Evolutionary conservation across 2,329 filamentous ascomycete genomes (phyloP).

Genomic region (Capronia americana): DNA sequence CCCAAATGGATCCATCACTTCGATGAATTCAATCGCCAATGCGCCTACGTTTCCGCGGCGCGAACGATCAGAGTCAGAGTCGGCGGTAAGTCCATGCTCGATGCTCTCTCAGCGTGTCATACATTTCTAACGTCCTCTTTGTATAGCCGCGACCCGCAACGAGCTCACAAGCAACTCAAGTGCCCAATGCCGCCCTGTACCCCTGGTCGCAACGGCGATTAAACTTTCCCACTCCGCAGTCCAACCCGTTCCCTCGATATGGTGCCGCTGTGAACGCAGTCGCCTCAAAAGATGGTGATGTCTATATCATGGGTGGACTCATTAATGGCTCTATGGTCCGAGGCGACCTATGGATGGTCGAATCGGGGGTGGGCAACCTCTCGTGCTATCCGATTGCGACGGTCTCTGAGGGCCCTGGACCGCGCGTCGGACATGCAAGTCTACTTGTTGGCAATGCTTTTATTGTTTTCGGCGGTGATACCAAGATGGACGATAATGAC

Average conservation of each 20-base stretch:
- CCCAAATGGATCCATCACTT: constrained; percentile 35
- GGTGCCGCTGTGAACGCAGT: constrained; percentile 92
- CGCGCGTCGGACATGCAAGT: constrained; percentile 91
- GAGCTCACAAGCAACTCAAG: constrained; percentile 52
- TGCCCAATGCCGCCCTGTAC: constrained; percentile 81
- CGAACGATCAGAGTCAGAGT: constrained; percentile 62
- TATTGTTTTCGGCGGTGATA: constrained; percentile 98
- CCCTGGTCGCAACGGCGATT: constrained; percentile 93
- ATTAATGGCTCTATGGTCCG: constrained; percentile 96
- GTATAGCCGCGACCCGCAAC: constrained; percentile 32
- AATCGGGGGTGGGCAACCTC: constrained; percentile 80
- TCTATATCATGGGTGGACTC: constrained; percentile 96
- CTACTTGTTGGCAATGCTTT: constrained; percentile 97
- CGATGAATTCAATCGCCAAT: constrained; percentile 32
- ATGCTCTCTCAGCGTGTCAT: neutral
- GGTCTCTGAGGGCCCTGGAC: constrained; percentile 90
- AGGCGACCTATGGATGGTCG: constrained; percentile 97
- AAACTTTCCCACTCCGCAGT: constrained; percentile 80
- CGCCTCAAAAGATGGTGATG: constrained; percentile 93
- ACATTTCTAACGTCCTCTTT: constrained; percentile 14
- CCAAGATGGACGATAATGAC: constrained; percentile 93
- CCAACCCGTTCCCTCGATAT: constrained; percentile 93
- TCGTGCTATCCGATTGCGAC: constrained; percentile 91
- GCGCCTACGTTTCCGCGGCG: constrained; percentile 51
- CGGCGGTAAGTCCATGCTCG: constrained; percentile 54